Conservation (phyloP, 2,329 filamentous ascomycete species). For the Hypoxylon sp. region DNA sequence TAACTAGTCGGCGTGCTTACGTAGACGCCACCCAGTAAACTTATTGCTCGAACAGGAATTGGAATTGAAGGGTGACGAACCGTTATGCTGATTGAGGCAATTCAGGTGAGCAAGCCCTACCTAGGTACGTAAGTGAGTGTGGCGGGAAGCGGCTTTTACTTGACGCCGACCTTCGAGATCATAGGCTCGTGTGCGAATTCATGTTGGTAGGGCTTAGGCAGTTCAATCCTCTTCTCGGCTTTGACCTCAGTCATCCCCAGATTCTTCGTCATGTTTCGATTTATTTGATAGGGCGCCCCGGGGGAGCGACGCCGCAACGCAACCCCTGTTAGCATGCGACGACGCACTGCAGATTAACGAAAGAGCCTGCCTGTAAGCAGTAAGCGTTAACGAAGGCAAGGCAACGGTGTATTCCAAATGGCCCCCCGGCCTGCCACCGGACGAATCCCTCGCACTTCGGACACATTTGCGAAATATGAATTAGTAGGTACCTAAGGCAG, state of each 20-base stretch:
- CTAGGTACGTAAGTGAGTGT: constrained; percentile 12
- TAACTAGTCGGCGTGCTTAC: constrained; percentile 27
- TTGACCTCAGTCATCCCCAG: constrained; percentile 6
- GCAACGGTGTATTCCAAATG: constrained; percentile 1
- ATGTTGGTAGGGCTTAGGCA: constrained; percentile 6
- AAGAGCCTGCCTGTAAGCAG: constrained; percentile 9
- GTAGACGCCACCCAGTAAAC: constrained; percentile 21
- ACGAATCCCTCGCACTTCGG: constrained; percentile 1
- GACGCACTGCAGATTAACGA: constrained; percentile 15
- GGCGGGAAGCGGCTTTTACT: constrained; percentile 26
- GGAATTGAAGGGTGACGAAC: constrained; percentile 4
- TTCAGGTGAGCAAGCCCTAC: constrained; percentile 18
- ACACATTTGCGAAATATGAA: constrained; percentile 8
- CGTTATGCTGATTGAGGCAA: constrained; percentile 16
- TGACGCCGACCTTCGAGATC: constrained; percentile 19
- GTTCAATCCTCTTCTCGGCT: background rate
- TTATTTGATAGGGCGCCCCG: constrained; percentile 12
- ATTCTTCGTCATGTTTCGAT: constrained; percentile 20
- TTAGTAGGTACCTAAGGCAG: background rate
- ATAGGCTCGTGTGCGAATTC: constrained; percentile 10
- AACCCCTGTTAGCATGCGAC: constrained; percentile 22
- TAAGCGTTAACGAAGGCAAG: background rate
- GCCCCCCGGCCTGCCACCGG: constrained; percentile 13
- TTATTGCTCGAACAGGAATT: constrained; percentile 17
- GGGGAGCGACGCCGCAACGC: constrained; percentile 13